Base-by-base conservation (phyloP, 306 rosid species). In the Dryas drummondii region DNA sequence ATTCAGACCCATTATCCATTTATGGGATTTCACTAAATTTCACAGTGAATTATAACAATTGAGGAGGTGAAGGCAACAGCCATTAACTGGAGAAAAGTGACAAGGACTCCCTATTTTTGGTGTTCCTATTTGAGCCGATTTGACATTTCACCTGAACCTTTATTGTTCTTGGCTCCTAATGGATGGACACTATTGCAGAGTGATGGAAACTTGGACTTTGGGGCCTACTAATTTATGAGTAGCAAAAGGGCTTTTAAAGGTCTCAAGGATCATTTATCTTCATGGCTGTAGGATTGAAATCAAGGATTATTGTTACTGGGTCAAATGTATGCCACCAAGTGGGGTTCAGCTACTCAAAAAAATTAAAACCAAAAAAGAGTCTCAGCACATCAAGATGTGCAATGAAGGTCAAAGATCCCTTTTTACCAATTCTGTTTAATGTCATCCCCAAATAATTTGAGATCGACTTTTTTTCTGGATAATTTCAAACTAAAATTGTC, bases 211-310 rank as follows among this genome's bases (percentile, higher is more conserved):
- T 77, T 86, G 72, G 46, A 78, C 66, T 49, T 66, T 3, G 71
- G 91, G 88, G 59, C 97, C 92, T 75, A 89, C 92, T 64, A n/a
- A 78, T 79, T 85, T 76, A 77, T 82, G 82, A 75, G 75, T 57
- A 72, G 77, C 67, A 79, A 81, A 81, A 78, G 42, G 72, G 66
- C 56, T 48, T 77, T 76, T 65, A 73, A 76, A 53, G 72, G 82
- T 71, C 51, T 47, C 62, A 70, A 72, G 56, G 65, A 76, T 70
- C 65, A 69, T 63, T 64, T 66, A 71, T 53, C 42, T 83, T 58
- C 79, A 57, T 65, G 65, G 56, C 32, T 32, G 32, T 53, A 70
- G 70, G 49, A 85, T 80, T 72, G 78, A 82, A 75, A 79, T 60
- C 76, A 80, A 71, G 81, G 74, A 74, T 22, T 22, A 22, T 22